Conservation (phyloP, 2,329 filamentous ascomycete species). For the Exophiala sp. region DNA sequence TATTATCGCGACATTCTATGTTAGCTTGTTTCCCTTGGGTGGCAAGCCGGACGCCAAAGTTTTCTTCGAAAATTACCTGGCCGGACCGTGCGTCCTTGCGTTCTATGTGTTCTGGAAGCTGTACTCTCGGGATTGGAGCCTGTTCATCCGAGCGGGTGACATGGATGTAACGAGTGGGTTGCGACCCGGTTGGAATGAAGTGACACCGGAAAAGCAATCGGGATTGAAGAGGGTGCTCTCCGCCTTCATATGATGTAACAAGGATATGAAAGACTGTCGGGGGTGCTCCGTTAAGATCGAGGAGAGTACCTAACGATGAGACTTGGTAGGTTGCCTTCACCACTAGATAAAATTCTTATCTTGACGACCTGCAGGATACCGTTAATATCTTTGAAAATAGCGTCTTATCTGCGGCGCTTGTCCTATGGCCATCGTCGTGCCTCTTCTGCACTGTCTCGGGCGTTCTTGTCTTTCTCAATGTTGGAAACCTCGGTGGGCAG, state of each 20-base stretch:
- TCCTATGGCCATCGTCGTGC: neutral
- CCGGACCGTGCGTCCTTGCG: slow-evolving; percentile 41
- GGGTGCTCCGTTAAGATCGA: no score
- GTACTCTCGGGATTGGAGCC: slow-evolving; percentile 11
- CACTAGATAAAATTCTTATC: no score
- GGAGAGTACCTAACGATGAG: no score
- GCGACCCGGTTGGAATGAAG: slow-evolving; percentile 7
- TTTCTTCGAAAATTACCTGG: slow-evolving; percentile 49
- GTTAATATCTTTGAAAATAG: no score
- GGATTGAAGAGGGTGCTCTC: slow-evolving; percentile 1
- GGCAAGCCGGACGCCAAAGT: slow-evolving; percentile 34
- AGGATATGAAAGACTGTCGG: no score
- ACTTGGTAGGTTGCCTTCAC: no score
- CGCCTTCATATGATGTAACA: slow-evolving; percentile 1
- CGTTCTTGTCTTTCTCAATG: neutral
- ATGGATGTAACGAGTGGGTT: slow-evolving; percentile 19
- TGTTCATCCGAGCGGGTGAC: slow-evolving; percentile 9
- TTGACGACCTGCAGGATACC: no score
- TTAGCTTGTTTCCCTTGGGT: slow-evolving; percentile 71
- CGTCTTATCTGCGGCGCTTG: no score
- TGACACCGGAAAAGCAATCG: neutral
- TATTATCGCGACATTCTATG: slow-evolving; percentile 82
- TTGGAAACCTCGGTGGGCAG: neutral
- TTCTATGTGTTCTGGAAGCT: slow-evolving; percentile 42
- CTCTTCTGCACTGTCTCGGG: neutral